Evolutionary conservation across 1,284 basidiomycete genomes (phyloP), one percentile per base, ranked within the genome.

Genomic region (Neolentinus lepideus): DNA sequence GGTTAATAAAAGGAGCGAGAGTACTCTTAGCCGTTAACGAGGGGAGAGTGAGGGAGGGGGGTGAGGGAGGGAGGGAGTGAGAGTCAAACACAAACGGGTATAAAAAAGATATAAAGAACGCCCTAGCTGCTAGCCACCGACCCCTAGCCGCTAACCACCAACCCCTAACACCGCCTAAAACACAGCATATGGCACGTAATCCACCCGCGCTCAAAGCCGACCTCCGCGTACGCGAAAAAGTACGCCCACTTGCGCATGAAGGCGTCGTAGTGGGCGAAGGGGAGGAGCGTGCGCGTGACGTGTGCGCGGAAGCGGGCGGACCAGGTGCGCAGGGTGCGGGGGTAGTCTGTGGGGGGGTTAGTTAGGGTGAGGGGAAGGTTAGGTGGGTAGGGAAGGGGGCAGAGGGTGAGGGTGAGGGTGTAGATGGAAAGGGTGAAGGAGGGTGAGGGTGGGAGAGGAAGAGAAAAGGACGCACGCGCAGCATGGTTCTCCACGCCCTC

Each of bases 291-390:
- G 81, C n/a, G n/a, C 9, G 21, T 19, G 16, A 54, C 19, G 62
- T 88, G 86, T 48, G 71, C 70, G 56, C 84, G 81, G 55, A 94
- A 82, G 26, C 92, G 81, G 24, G 81, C 73, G 52, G 84, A 83
- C 92, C 92, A 95, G 74, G 92, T 90, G 35, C 92, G 80, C n/a
- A 95, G 79, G 19, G 92, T 94, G 38, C 92, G 82, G 24, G 92
- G 87, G 72, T 95, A 94, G 69, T 95, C 84, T 87, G 36, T 56
- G 14, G 57, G 27, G 47, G n/a, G n/a, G n/a, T n/a, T n/a, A n/a
- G n/a, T n/a, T n/a, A n/a, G n/a, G n/a, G n/a, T n/a, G n/a, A n/a
- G n/a, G n/a, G n/a, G n/a, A n/a, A n/a, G n/a, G n/a, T n/a, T n/a
- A n/a, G n/a, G n/a, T n/a, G n/a, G n/a, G n/a, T n/a, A n/a, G n/a